Percentiles rank a stretch among this genome's conserved stretches.
These are phyloP conservation scores for Rosa rugosa DNA, from an alignment of 306 rosid species.

Conservation along the genomic window DNA sequence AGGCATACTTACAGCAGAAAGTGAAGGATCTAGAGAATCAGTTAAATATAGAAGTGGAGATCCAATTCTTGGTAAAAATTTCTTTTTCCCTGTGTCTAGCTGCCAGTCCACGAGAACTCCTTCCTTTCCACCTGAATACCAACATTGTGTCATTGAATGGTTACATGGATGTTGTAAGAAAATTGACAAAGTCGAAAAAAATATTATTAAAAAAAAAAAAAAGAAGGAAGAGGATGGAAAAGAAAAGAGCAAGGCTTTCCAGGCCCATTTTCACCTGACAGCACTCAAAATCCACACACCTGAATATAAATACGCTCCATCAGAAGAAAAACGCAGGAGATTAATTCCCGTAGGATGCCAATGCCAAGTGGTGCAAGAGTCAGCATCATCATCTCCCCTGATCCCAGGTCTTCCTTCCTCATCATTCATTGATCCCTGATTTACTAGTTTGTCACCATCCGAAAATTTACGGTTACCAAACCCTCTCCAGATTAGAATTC, in stretches of 20 bases:
- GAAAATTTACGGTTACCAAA: constrained; percentile 57
- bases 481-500: constrained; percentile 82
- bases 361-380: constrained; percentile 84
- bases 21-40: constrained; percentile 76
- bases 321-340: constrained; percentile 71
- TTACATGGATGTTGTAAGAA: constrained; percentile 6
- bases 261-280: constrained; percentile 15
- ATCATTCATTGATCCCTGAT: constrained; percentile 29
- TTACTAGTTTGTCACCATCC: constrained; percentile 24
- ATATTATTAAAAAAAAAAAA: not conserved
- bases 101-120: constrained; percentile 98
- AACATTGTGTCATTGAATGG: constrained; percentile 25
- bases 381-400: constrained; percentile 81
- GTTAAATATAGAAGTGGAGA: constrained; percentile 79
- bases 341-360: constrained; percentile 79
- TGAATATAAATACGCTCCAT: constrained; percentile 85
- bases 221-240: not conserved
- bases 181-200: not conserved
- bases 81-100: constrained; percentile 80
- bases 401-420: constrained; percentile 68
- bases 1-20: constrained; percentile 67
- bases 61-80: constrained; percentile 80
- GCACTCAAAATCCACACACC: constrained; percentile 38
- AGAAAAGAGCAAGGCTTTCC: not conserved
- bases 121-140: constrained; percentile 76